phyloP scores from a whole-genome alignment of 192 early-diverging fungal genomes.

The Martensiomyces pterosporus region DNA sequence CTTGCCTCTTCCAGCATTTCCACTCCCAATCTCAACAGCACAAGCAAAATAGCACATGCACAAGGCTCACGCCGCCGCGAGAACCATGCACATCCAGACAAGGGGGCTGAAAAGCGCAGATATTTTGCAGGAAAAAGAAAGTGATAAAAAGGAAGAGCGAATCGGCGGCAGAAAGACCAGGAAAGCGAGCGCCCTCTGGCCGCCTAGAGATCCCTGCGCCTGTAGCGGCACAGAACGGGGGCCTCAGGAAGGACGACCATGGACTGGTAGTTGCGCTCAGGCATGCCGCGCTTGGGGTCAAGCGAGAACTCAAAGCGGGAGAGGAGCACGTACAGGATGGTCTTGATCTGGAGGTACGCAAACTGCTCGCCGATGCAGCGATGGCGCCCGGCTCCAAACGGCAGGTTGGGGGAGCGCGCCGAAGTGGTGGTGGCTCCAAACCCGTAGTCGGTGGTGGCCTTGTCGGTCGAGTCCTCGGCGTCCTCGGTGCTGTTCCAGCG shows the following conservation, averaged over 20 bases:
- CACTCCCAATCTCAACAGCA: too few species aligned
- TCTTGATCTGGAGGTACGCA: conserved; percentile 94
- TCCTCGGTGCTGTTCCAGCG: conserved; percentile 66
- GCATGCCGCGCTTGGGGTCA: conserved; percentile 65
- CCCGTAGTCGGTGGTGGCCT: conserved; percentile 65
- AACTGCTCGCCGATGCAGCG: conserved; percentile 98
- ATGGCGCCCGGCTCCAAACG: conserved; percentile 98
- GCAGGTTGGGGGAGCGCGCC: conserved; percentile 82
- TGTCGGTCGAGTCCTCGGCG: conserved; percentile 52
- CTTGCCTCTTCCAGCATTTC: too few species aligned
- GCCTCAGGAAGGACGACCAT: conserved; percentile 86
- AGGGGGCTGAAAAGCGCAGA: too few species aligned
- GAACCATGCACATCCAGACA: too few species aligned
- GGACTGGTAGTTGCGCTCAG: conserved; percentile 80
- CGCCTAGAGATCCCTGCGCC: conserved; percentile 23
- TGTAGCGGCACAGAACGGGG: conserved; percentile 54
- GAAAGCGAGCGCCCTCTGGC: too few species aligned
- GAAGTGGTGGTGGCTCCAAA: conserved; percentile 62
- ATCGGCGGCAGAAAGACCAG: too few species aligned
- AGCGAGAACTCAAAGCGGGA: conserved; percentile 73
- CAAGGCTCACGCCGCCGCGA: too few species aligned
- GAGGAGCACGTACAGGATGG: conserved; percentile 79
- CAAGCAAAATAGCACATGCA: too few species aligned
- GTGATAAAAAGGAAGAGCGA: too few species aligned
- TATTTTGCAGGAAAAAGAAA: too few species aligned